Base-by-base conservation (phyloP, 345 rosid genomes). In the Stellera chamaejasme region DNA sequence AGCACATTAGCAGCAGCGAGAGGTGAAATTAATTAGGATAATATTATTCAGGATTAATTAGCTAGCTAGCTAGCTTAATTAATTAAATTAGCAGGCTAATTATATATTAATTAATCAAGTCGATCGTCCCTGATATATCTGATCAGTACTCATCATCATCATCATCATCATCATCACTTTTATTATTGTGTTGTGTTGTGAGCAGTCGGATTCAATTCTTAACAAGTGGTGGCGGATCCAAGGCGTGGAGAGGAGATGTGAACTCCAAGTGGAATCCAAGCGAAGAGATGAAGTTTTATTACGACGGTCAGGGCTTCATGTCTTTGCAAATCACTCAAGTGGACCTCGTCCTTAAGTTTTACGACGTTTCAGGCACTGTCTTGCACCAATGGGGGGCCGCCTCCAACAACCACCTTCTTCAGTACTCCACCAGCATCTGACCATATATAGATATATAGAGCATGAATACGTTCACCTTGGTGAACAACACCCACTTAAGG, bases 141-240 rank as follows among this genome's bases (percentile, higher is more conserved):
- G 23, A 19, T 19, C 23, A 19, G 23, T n/a, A n/a, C n/a, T 19
- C 23, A 19, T 19, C 1, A 19, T 19, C 23, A 19, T 19, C 23
- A 19, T 19, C 1, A 19, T 19, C 1, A 19, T 19, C 1, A 19
- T 19, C 1, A 19, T 32, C 3, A 32, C 0, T 32, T 0, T 32
- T 8, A 32, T 32, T 32, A 32, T 8, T 32, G 39, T 19, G 39
- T 32, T 32, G 8, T 19, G 39, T 4, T 32, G 39, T 7, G 36
- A 47, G 58, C 68, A 87, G 92, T 46, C 54, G 70, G 1, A 72
- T 84, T 50, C 89, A 84, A 8, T 84, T 66, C 64, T 45, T 84
- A 56, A 88, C 92, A n/a, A 84, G 92, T 53, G 96, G 96, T 27
- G 96, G 81, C 7, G 92, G 92, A 1, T 88, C 96, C 10, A 88